A percentile compares a stretch with the other conserved stretches of the same genome.
phyloP scores from a whole-genome alignment of 352 stramenopile species.

The Pythium volutum region DNA sequence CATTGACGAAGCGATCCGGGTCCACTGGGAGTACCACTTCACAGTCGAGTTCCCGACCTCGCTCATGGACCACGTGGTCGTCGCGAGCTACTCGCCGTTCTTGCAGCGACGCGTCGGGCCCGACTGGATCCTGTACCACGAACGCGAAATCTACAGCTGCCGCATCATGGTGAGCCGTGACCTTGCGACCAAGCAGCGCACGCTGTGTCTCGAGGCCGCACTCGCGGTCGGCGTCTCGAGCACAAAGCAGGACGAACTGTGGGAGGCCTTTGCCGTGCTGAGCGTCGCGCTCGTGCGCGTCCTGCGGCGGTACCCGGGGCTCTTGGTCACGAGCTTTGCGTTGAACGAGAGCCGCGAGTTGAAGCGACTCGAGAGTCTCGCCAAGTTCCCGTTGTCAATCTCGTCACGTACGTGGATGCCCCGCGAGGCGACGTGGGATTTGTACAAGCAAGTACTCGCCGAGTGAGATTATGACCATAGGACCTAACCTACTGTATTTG shows the following conservation, averaged over 20 bases:
- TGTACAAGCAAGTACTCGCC: too few relatives aligned
- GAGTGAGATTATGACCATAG: too few relatives aligned
- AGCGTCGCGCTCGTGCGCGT: neutral
- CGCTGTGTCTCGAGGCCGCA: constrained; percentile 4
- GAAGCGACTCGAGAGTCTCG: neutral
- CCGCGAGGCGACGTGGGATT: neutral
- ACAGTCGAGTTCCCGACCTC: neutral
- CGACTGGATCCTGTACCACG: constrained; percentile 9
- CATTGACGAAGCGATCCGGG: neutral
- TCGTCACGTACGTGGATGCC: neutral
- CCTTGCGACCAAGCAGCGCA: neutral
- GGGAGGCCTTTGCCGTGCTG: neutral
- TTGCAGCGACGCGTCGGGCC: neutral
- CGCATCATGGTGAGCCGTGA: constrained; percentile 3
- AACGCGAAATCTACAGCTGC: neutral
- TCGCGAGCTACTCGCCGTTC: constrained; percentile 16
- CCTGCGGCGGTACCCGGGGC: constrained; percentile 4
- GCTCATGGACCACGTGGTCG: constrained; percentile 17
- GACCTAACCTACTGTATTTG: too few relatives aligned
- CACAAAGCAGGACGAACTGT: neutral
- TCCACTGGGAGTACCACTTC: constrained; percentile 18
- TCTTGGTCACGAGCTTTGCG: neutral
- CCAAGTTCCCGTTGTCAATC: neutral
- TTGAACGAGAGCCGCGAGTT: neutral
- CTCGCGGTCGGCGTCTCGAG: neutral